A percentile compares a stretch with the other conserved stretches of the same genome.
Conservation (phyloP, 2,329 filamentous ascomycete species). For the Fusarium heterosporum region DNA sequence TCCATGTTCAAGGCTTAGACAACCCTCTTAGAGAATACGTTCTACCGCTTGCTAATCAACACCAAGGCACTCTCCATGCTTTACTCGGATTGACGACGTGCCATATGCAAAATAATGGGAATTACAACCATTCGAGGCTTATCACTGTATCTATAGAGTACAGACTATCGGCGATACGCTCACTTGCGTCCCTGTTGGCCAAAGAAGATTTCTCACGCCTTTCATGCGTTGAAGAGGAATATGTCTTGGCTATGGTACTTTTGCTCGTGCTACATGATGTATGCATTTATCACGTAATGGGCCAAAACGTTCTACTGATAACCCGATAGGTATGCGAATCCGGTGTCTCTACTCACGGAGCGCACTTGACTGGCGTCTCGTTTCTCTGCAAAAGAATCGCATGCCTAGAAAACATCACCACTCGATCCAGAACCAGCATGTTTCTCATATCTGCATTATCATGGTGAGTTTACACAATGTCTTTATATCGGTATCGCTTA, state of each 20-base stretch:
- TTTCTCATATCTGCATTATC: slow-evolving; percentile 45
- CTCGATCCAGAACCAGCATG: slow-evolving; percentile 34
- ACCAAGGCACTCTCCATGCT: slow-evolving; percentile 46
- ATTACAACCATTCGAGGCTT: slow-evolving; percentile 10
- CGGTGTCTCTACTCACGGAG: slow-evolving; percentile 45
- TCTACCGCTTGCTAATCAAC: slow-evolving; percentile 41
- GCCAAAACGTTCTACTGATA: rapidly evolving
- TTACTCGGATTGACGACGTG: slow-evolving; percentile 46
- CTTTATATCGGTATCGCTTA: no score
- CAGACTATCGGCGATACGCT: slow-evolving; percentile 40
- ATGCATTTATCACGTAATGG: rapidly evolving
- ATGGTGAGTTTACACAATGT: slow-evolving; percentile 26
- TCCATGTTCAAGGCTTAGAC: slow-evolving; percentile 30
- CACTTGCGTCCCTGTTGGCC: slow-evolving; percentile 33
- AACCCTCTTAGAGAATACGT: slow-evolving; percentile 44
- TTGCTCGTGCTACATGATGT: slow-evolving; percentile 47
- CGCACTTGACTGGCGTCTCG: slow-evolving; percentile 46
- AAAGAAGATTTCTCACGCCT: slow-evolving; percentile 35
- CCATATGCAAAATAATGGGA: slow-evolving; percentile 39
- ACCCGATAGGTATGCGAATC: slow-evolving; percentile 43
- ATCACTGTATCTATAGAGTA: slow-evolving; percentile 37
- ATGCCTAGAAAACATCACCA: slow-evolving; percentile 9
- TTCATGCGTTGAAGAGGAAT: slow-evolving; percentile 35
- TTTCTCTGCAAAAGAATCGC: slow-evolving; percentile 46
- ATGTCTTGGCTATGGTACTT: slow-evolving; percentile 42